Evolutionary conservation across 2,329 filamentous ascomycete species (phyloP).

Genomic region (Xylariaceae sp.): DNA sequence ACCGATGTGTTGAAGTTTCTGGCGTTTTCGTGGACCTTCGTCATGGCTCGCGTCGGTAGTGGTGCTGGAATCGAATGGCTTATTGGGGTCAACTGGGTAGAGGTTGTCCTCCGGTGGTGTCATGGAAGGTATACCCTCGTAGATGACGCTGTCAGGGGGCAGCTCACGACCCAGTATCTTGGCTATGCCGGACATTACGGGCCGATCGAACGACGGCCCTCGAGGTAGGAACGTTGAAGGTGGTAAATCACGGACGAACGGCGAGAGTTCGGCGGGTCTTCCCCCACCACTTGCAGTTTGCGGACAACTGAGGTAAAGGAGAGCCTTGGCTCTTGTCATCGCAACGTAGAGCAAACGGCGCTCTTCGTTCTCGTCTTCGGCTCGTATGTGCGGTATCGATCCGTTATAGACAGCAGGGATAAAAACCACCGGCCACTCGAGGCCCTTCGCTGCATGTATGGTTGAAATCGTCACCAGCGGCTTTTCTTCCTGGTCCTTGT

Average conservation of each 20-base stretch:
- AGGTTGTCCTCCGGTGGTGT: conserved; percentile 61
- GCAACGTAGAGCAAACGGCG: conserved; percentile 87
- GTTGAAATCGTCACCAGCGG: conserved; percentile 84
- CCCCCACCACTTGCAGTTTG: conserved; percentile 57
- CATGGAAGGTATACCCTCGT: conserved; percentile 49
- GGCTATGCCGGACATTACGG: conserved; percentile 61
- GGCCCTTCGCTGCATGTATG: conserved; percentile 90
- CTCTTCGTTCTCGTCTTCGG: conserved; percentile 85
- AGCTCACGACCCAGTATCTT: conserved; percentile 63
- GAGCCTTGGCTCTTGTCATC: conserved; percentile 86
- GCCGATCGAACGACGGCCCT: conserved; percentile 66
- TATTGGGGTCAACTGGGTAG: conserved; percentile 61
- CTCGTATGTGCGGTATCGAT: conserved; percentile 81
- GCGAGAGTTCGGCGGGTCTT: conserved; percentile 56
- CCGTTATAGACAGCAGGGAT: conserved; percentile 86
- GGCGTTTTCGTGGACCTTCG: conserved; percentile 27
- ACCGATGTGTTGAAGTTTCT: conserved; percentile 32
- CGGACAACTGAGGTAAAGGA: conserved; percentile 83
- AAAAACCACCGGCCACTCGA: conserved; percentile 96
- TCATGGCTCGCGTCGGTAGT: conserved; percentile 12
- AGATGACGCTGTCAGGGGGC: conserved; percentile 54
- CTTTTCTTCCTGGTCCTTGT: conserved; percentile 52
- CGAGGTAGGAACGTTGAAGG: conserved; percentile 41
- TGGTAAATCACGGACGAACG: conserved; percentile 57
- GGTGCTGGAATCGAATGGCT: conserved; percentile 30